Base-by-base conservation (phyloP, 2,329 filamentous ascomycete genomes). In the Botrytis squamosa region DNA sequence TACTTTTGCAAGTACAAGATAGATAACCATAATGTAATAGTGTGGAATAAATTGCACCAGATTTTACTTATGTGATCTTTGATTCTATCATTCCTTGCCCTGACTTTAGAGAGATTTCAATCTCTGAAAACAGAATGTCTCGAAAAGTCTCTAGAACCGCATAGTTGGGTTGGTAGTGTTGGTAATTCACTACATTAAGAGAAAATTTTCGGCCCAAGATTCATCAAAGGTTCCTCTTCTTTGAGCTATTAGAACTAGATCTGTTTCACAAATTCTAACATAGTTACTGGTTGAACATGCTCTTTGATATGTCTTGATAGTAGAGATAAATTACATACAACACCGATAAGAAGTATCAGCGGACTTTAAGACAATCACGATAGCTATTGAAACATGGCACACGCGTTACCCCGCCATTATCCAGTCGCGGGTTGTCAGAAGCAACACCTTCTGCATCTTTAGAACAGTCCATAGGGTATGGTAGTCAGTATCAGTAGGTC, bases 381-480 rank as follows among this genome's bases (percentile, higher is more conserved):
- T 25, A 14, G 1, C 22, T 6, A 52, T 52, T 14, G 25, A 52
- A 52, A n/a, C 22, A 49, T 49, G 22, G 18, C 9, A 25, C 9
- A 49, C 4, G 9, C 46, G 9, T 25, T 49, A 25, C 9, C 4
- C 22, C 25, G 14, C 22, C 49, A 52, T n/a, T 52, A n/a, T 52
- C 22, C 4, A 4, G 22, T 14, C 3, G 49, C 49, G 14, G 10
- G n/a, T 52, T 14, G 25, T n/a, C 10, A 4, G 10, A 52, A 6
- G 49, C 10, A n/a, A 52, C 49, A 12, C 9, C 1, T 14, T n/a
- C n/a, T 1, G 10, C 10, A 2, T n/a, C 10, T n/a, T n/a, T 18
- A 22, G 0, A 46, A 46, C 20, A 1, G 10, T 4, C 4, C 25
- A n/a, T n/a, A 1, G 10, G 4, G 2, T 1, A 52, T 14, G 0